phyloP scores from a whole-genome alignment of 2,329 filamentous ascomycete genomes.

The Talaromyces atroroseus region DNA sequence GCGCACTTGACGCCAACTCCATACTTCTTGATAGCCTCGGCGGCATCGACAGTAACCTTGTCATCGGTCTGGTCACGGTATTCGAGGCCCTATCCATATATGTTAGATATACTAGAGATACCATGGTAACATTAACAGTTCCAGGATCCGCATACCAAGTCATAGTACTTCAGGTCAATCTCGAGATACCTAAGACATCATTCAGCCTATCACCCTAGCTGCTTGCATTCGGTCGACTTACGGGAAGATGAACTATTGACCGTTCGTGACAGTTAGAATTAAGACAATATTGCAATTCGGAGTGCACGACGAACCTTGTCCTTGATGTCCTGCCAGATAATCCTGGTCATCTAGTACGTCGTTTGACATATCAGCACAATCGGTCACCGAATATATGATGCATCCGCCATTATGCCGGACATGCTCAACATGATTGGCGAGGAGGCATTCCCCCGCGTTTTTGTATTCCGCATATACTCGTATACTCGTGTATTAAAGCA shows the following conservation, averaged over 20 bases:
- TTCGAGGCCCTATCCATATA: constrained; percentile 60
- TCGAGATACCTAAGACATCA: constrained; percentile 65
- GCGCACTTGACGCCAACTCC: constrained; percentile 98
- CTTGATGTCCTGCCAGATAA: constrained; percentile 99
- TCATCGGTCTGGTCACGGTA: constrained; percentile 96
- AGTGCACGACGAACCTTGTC: constrained; percentile 58
- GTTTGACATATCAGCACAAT: neutral
- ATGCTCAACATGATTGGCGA: neutral
- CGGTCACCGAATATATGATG: constrained; percentile 14
- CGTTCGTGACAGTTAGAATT: neutral
- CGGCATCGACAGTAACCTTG: constrained; percentile 89
- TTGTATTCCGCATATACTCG: neutral
- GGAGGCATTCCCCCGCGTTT: neutral
- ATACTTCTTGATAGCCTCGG: constrained; percentile 98
- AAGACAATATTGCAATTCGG: neutral
- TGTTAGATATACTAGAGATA: neutral
- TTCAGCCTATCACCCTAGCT: neutral
- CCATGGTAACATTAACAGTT: constrained; percentile 16
- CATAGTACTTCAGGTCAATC: constrained; percentile 97
- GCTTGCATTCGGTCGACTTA: constrained; percentile 27
- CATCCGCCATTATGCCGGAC: no score
- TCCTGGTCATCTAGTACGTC: constrained; percentile 74
- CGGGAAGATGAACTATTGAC: constrained; percentile 73
- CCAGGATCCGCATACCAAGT: constrained; percentile 48
- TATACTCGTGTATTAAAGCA: no score